Conservation (phyloP, 1,139 yeast species). For the Saccharomyces pastorianus region DNA sequence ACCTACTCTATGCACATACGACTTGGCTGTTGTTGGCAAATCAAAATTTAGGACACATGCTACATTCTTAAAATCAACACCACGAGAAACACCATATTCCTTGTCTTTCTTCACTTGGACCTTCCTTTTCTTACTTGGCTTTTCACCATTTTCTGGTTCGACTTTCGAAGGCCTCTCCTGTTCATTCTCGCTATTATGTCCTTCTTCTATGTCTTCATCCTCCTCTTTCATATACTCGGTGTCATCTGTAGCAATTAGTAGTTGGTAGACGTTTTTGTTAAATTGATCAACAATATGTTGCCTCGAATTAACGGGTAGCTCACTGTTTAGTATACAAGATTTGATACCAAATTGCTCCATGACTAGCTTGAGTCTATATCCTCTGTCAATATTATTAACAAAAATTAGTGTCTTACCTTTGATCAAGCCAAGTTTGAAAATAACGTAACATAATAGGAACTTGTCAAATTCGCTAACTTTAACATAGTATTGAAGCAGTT, state of each 20-base stretch:
- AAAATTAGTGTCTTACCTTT: constrained; percentile 87
- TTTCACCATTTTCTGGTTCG: constrained; percentile 14
- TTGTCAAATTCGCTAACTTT: constrained; percentile 86
- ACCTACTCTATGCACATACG: constrained; percentile 91
- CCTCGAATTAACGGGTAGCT: constrained; percentile 86
- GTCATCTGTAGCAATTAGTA: constrained; percentile 93
- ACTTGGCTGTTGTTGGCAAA: constrained; percentile 79
- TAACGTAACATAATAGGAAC: constrained; percentile 81
- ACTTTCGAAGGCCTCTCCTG: constrained; percentile 14
- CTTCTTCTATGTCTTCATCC: constrained; percentile 40
- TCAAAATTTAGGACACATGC: constrained; percentile 96
- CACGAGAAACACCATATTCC: constrained; percentile 93
- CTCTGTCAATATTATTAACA: constrained; percentile 92
- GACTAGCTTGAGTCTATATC: constrained; percentile 82
- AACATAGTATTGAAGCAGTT: constrained; percentile 77
- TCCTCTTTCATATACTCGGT: constrained; percentile 52
- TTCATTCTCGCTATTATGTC: constrained; percentile 26
- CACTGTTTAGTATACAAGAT: constrained; percentile 83
- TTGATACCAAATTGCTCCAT: constrained; percentile 91
- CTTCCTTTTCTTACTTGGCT: constrained; percentile 23
- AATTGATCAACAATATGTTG: constrained; percentile 92
- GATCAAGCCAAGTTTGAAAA: constrained; percentile 78
- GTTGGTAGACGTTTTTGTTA: constrained; percentile 78
- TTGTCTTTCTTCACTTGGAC: constrained; percentile 44
- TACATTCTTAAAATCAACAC: constrained; percentile 92